Base-by-base conservation (phyloP, 805 yeast genomes). In the Yarrowia hollandica region DNA sequence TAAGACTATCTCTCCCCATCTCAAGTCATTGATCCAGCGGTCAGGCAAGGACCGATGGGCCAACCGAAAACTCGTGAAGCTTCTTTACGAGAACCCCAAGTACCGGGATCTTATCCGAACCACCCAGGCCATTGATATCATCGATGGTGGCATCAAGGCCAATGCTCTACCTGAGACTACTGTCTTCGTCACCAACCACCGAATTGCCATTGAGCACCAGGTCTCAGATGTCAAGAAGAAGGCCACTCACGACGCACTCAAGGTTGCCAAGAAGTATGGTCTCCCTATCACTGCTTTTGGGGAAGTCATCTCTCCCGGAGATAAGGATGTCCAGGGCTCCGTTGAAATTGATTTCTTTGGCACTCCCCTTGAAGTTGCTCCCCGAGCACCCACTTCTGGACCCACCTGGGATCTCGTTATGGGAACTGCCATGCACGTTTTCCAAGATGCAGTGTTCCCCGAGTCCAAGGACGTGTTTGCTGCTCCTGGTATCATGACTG, bases 81-180 rank as follows among this genome's bases (percentile, higher is more conserved):
- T 41, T 12, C 58, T 62, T 18, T 19, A 16, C 38, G 16, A 19
- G 28, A 39, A 55, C 35, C 50, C 48, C 31, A 18, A 12, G 25
- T 37, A 48, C 34, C 54, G 60, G 34, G 62, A 62, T 25, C 23
- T 79, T 54, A 71, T 84, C 22, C 74, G 77, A 57, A 86, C 92
- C 0, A 79, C 89, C 5, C 88, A 83, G 70, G 86, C 92, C 0
- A 76, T 79, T 46, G 90, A 85, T 66, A 77, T 84, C 21, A 75
- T 88, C 61, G 67, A 72, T 9, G 94, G 94, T 25, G 96, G 95
- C 42, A 78, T 83, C 60, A 88, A 88, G 71, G 77, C 85, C 21
- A 88, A 88, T 67, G 90, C 94, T 0, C 72, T 88, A 46, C 95
- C 96, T 1, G 92, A 87, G 67, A 70, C 75, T 22, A 81, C 81